phyloP scores from a whole-genome alignment of 768 basidiomycete genomes.

The Polyporus arcularius region DNA sequence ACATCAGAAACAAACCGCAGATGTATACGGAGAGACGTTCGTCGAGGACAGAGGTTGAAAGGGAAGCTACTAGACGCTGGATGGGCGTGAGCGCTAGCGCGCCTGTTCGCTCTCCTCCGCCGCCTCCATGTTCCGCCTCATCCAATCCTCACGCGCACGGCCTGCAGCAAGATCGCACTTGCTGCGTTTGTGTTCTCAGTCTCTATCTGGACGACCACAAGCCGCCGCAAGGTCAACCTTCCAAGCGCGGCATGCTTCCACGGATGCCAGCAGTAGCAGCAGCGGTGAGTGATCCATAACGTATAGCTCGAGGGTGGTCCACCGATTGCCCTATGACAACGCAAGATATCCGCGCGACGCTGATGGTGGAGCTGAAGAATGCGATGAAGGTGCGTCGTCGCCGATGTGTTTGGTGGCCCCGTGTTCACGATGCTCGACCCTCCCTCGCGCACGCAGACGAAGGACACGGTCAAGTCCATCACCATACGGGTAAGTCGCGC shows the following conservation, averaged over 20 bases:
- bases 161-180: too few relatives aligned
- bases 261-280: not conserved
- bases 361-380: conserved; percentile 56
- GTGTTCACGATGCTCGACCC: not conserved
- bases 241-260: not conserved
- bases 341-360: conserved; percentile 53
- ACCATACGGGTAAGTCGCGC: conserved; percentile 44
- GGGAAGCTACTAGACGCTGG: too few relatives aligned
- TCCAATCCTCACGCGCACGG: not conserved
- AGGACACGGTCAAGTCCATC: conserved; percentile 56
- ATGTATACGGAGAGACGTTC: too few relatives aligned
- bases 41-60: too few relatives aligned
- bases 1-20: too few relatives aligned
- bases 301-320: not conserved
- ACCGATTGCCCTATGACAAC: not conserved
- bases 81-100: too few relatives aligned
- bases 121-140: not conserved
- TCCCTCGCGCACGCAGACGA: conserved; percentile 40
- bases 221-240: not conserved
- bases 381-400: conserved; percentile 63
- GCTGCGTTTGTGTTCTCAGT: not conserved
- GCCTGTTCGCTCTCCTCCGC: too few relatives aligned
- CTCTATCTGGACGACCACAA: not conserved
- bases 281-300: not conserved
- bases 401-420: not conserved